Evolutionary conservation across 2,329 filamentous ascomycete species (phyloP), one percentile per base, ranked within the genome.

Genomic region (Aspergillus tamarii): DNA sequence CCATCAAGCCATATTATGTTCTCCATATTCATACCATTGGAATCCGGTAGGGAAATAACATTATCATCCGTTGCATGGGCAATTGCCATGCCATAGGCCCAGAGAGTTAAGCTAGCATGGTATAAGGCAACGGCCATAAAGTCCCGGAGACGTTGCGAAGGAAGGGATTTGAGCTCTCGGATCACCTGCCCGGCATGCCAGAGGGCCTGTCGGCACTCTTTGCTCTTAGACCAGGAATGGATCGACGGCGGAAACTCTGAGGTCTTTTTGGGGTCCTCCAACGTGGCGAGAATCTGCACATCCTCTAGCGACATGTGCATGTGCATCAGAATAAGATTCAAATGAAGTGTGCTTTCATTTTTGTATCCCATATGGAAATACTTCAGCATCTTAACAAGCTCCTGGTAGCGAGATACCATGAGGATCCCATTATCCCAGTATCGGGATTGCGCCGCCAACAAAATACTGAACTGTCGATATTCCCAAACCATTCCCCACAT

Each of bases 401-500:
- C 74, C 5, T 77, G 70, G 34, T 69, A 69, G 0, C 74, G 66
- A 11, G 74, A 69, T 0, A 67, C 60, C 36, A 72, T 70, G 16
- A 77, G 62, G 0, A 75, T 62, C 0, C 68, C 62, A 10, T 73
- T 61, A 19, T 76, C 72, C 63, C 73, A 77, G 1, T 70, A 67
- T 0, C 71, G 65, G 2, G 72, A 67, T 2, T 64, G 65, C 5
- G 65, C 56, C 6, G 68, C 59, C 8, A 76, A 68, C 0, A 77
- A 48, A 7, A 70, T 67, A 0, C 63, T 69, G 6, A 77, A 54
- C 14, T 77, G 75, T 2, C 74, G 68, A 56, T 70, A 73, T 32
- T 77, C 75, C 72, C 73, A 76, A 2, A 66, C 63, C 41, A 77
- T 59, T 6, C 64, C 62, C 75, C 76, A 78, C 1, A 74, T 70